Base-by-base conservation (phyloP, 2,329 filamentous ascomycete species). In the Chrysosporium keratinophilum region DNA sequence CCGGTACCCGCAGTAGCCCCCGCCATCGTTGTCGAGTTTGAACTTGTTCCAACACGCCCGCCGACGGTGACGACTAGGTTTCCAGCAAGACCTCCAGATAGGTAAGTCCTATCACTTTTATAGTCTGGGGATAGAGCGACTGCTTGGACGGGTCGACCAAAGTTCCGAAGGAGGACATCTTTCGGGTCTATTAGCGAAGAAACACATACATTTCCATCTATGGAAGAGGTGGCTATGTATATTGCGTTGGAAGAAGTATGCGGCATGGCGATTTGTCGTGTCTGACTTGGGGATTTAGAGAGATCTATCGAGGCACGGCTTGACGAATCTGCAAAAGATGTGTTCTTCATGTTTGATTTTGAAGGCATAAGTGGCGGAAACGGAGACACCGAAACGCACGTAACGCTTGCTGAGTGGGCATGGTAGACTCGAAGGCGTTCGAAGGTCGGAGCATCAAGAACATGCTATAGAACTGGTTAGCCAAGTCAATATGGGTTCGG, bases 121-220 rank as follows among this genome's bases (percentile, higher is more conserved):
- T 88, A 98, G 50, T 97, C 89, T 0, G 93, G 93, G 0, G 93
- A 97, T n/a, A 98, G 71, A 0, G 90, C 88, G 1, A 98, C 88
- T 5, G 89, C 83, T 64, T 96, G 89, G 2, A 98, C 83, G 0
- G 94, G 94, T 3, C 94, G 81, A 1, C 88, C 88, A 72, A 97
- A 98, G 67, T 96, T 96, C 28, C 93, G 84, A 28, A 97, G 71
- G 55, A 89, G 84, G 1, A 96, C 89, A 70, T 98, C 93, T 63
- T 89, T 94, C 37, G 85, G 73, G 64, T 98, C 91, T 17, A 93
- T 73, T 17, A 98, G 73, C 1, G 88, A 95, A 55, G 89, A 84
- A 0, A 98, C 81, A 63, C 93, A 97, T 12, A 98, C 88, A 65
- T 96, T 91, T 15, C 93, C 94, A 68, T 98, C 93, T 65, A 95